Conservation (phyloP, 75 land plant species). For the Sequoia sempervirens region DNA sequence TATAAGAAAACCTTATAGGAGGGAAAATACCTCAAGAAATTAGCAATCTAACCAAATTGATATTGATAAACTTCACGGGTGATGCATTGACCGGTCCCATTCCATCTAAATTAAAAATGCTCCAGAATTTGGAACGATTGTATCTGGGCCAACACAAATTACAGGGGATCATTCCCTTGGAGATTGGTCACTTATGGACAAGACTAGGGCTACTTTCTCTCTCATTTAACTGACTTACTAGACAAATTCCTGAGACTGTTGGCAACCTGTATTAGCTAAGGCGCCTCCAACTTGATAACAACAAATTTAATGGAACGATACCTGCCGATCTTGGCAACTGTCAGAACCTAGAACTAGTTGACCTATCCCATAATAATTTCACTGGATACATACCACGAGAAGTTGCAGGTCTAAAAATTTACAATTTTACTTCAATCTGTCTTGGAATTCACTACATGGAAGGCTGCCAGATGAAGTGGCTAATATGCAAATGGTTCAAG, state of each 20-base stretch:
- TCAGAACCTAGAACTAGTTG: constrained; percentile 6
- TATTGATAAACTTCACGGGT: constrained; percentile 18
- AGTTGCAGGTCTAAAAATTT: constrained; percentile 12
- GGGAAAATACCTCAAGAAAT: constrained; percentile 32
- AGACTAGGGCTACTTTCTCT: constrained; percentile 17
- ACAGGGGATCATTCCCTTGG: constrained; percentile 24
- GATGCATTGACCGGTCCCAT: constrained; percentile 15
- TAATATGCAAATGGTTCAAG: constrained; percentile 13
- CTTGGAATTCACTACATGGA: constrained; percentile 15
- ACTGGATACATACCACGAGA: constrained; percentile 15
- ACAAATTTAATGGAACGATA: constrained; percentile 30
- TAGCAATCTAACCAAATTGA: constrained; percentile 13
- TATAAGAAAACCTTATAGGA: constrained; percentile 21
- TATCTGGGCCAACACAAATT: constrained; percentile 14
- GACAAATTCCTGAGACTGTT: constrained; percentile 23
- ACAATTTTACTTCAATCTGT: constrained; percentile 14
- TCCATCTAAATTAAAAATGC: constrained; percentile 12
- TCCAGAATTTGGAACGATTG: constrained; percentile 7
- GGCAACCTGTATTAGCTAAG: constrained; percentile 20
- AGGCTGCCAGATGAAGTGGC: constrained; percentile 12
- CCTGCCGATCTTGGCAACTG: constrained; percentile 15
- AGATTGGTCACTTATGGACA: no score
- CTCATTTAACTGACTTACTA: constrained; percentile 16
- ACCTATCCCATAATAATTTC: constrained; percentile 36
- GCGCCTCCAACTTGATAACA: constrained; percentile 18